Conservation (phyloP, 208 protist species). For the Leishmania mexicana region DNA sequence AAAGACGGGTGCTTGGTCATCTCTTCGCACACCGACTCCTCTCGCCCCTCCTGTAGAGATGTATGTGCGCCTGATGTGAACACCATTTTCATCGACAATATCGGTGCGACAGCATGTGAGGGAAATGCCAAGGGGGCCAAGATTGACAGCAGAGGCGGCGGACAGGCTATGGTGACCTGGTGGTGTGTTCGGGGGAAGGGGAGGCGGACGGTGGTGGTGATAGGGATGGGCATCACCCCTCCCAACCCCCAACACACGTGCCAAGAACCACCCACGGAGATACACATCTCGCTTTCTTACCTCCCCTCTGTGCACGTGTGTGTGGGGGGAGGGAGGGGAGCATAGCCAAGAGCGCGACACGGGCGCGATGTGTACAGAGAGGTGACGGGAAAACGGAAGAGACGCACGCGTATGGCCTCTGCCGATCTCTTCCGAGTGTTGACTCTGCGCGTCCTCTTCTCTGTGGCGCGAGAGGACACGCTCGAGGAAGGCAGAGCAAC, state of each 20-base stretch:
- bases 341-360: background rate
- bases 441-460: background rate
- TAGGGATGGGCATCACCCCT: background rate
- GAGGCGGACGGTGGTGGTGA: background rate
- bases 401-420: background rate
- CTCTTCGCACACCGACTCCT: background rate
- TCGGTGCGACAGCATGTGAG: background rate
- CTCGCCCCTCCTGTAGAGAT: background rate
- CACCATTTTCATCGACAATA: background rate
- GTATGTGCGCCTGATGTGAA: background rate
- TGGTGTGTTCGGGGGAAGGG: background rate
- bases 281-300: background rate
- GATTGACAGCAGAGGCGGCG: background rate
- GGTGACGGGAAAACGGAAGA: background rate
- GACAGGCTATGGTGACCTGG: background rate
- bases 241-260: background rate
- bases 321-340: too few relatives aligned
- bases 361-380: background rate
- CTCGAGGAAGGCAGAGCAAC: background rate
- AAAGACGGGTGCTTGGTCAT: background rate
- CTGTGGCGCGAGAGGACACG: background rate
- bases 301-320: background rate
- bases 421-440: background rate
- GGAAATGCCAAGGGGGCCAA: background rate
- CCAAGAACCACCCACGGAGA: background rate